A percentile compares a stretch with the other conserved stretches of the same genome.
Evolutionary conservation across 148 eudicot species (phyloP).

Genomic region (Camellia japonica): DNA sequence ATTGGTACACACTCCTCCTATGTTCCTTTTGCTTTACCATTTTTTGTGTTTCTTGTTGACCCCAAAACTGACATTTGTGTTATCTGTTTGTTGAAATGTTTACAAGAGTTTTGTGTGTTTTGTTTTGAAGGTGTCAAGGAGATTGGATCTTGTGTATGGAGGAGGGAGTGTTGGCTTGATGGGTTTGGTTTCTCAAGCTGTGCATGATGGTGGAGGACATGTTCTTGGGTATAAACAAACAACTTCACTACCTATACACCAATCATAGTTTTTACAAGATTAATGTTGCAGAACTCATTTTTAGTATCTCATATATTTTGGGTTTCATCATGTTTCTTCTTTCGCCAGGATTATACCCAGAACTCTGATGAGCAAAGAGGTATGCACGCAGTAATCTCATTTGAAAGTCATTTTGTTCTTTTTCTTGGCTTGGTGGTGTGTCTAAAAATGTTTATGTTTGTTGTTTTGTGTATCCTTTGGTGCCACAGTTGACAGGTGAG

Average conservation of each 20-base stretch:
- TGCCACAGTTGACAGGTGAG: constrained; percentile 53
- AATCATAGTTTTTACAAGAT: not conserved
- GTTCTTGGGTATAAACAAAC: constrained; percentile 50
- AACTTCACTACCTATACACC: not conserved
- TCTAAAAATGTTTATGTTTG: not conserved
- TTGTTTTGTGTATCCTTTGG: not conserved
- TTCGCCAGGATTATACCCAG: constrained; percentile 42
- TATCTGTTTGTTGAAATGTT: not conserved
- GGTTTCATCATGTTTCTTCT: not conserved
- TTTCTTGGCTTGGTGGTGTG: not conserved
- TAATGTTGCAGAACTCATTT: not conserved
- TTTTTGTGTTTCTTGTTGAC: not conserved
- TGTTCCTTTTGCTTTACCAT: not conserved
- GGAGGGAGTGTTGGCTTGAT: constrained; percentile 77
- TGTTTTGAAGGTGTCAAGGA: constrained; percentile 42
- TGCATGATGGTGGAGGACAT: constrained; percentile 64
- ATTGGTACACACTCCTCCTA: constrained; percentile 25
- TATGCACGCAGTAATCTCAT: not conserved
- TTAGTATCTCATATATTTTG: not conserved
- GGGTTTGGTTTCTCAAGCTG: constrained; percentile 71
- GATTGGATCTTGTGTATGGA: constrained; percentile 66
- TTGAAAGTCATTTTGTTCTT: not conserved
- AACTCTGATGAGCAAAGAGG: constrained; percentile 55
- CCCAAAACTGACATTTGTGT: not conserved
- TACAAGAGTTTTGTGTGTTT: not conserved